These are phyloP conservation scores for Lactifluus rugatus DNA, from an alignment of 768 basidiomycete species.

Conservation along the genomic window DNA sequence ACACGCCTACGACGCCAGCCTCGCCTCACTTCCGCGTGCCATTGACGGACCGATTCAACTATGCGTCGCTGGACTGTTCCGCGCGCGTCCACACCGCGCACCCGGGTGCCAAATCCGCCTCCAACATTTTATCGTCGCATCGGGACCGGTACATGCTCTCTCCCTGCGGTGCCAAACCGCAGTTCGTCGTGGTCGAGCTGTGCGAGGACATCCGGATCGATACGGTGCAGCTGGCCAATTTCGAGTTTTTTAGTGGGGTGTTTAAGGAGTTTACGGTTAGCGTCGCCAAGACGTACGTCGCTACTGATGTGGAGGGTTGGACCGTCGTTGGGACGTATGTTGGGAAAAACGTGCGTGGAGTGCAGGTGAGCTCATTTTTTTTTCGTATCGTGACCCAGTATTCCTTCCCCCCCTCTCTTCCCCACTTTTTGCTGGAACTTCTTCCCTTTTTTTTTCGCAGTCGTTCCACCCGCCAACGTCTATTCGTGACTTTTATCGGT, in stretches of 20 bases:
- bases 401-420: too few relatives aligned
- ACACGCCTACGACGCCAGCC: constrained; percentile 28
- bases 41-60: constrained; percentile 85
- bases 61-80: constrained; percentile 86
- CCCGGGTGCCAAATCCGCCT: constrained; percentile 68
- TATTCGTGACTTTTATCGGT: constrained; percentile 81
- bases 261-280: constrained; percentile 88
- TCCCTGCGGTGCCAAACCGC: constrained; percentile 58
- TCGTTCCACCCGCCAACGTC: constrained; percentile 72
- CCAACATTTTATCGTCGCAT: constrained; percentile 78
- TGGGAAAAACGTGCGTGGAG: constrained; percentile 84
- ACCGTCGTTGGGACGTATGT: constrained; percentile 66
- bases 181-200: constrained; percentile 89
- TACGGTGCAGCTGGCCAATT: constrained; percentile 92
- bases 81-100: constrained; percentile 85
- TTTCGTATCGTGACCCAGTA: too few relatives aligned
- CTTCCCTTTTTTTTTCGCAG: constrained; percentile 29
- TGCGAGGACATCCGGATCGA: constrained; percentile 98
- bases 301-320: constrained; percentile 34
- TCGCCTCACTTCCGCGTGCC: constrained; percentile 60
- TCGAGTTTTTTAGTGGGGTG: constrained; percentile 95
- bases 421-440: background rate
- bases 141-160: constrained; percentile 96
- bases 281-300: constrained; percentile 42
- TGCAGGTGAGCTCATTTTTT: constrained; percentile 81